Evolutionary conservation across 2,329 filamentous ascomycete genomes (phyloP), one percentile per base, ranked within the genome.

Genomic region (Golovinomyces cichoracearum): DNA sequence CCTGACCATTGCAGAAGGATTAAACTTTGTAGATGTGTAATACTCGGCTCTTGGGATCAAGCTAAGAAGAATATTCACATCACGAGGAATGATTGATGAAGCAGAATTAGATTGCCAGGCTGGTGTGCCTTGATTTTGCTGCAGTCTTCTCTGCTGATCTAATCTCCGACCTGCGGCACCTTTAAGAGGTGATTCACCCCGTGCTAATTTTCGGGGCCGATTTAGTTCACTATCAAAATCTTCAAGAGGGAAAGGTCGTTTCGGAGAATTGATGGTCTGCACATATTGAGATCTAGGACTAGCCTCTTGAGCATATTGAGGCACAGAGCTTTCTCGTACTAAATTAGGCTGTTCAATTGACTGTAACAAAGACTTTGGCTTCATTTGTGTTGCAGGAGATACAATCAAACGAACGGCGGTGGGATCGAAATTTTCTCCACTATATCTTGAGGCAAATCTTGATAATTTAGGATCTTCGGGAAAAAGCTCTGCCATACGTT

Each of bases 141-240:
- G 75, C 4, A 76, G 69, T 47, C 75, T 72, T 60, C 57, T 63
- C 51, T 59, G 67, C 60, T 90, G 81, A 57, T 90, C 83, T 21
- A 92, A 69, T 31, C 86, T 78, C 49, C 86, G 78, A 23, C 84
- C 83, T 33, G 88, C 84, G 1, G 83, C 83, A 13, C 84, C 84
- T 62, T 95, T 98, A 33, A 95, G 70, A 0, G 92, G 90, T 4
- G 88, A 95, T 50, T 83, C 85, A n/a, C 80, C 86, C 41, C 92
- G 77, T 45, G 79, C 74, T 47, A 94, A 72, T 62, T 95, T 94
- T 56, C 86, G 82, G 0, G 85, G 83, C 19, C 82, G 79, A 54
- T 76, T 76, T 33, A 71, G 66, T 49, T 79, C 76, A 52, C 79
- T 78, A 33, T 83, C 79, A 5, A 69, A 69, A 37, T 93, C 85